Base-by-base conservation (phyloP, 257 asterid species). In the Thymus mandschuricus region DNA sequence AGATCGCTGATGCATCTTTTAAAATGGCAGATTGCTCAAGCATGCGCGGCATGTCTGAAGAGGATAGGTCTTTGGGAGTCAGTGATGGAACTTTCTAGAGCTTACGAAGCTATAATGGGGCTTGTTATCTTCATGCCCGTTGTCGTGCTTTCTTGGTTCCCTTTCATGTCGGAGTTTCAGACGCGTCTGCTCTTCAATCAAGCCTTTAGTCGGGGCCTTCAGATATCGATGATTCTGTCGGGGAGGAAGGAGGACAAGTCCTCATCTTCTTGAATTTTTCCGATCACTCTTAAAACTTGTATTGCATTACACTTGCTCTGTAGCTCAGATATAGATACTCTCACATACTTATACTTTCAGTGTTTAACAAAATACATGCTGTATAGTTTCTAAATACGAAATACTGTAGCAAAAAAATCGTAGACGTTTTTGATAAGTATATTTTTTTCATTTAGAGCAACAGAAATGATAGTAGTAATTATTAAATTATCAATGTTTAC, bases 21-120 rank as follows among this genome's bases (percentile, higher is more conserved):
- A 12, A 9, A 48, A 49, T 70, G n/a, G 77, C 77, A 73, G 77
- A 73, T 73, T 55, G 60, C 60, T 45, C 78, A 73, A 56, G 78
- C 78, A 56, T 73, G 78, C 72, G 54, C 67, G 27, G 67, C 72
- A 3, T 65, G 66, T 13, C 11, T 73, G 67, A 73, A 55, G 67
- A 34, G 72, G 1, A 73, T 73, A 3, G 78, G 78, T 7, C 61
- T 38, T 6, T 73, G 78, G 78, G 78, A 45, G 30, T 73, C 78
- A 2, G 78, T 73, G 61, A 73, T 73, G 78, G 78, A 73, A 33
- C 45, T 73, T 31, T 73, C 72, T 0, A 15, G 78, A 57, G 78
- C 78, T 7, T 73, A 73, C 29, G 78, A 73, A 34, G 78, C 78
- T 43, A 65, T 73, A 55, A 73, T 73, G 78, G 78, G 78, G 52